Percentiles rank a stretch among this genome's conserved stretches.
phyloP scores from a whole-genome alignment of 352 stramenopile genomes.

The Globisporangium cederbergense region DNA sequence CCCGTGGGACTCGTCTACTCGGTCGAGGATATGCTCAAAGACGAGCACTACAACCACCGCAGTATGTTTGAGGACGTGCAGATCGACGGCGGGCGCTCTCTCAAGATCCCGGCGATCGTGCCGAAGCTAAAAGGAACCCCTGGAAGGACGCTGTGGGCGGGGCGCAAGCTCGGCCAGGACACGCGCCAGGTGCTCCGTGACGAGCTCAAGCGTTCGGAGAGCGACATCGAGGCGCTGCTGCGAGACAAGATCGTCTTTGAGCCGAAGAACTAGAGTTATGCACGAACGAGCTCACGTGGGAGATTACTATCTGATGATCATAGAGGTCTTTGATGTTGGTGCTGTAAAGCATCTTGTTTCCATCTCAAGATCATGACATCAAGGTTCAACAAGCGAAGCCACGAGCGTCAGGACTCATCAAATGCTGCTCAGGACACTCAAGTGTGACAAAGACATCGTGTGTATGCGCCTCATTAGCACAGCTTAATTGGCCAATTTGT shows the following conservation, averaged over 20 bases:
- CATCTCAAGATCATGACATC: no score
- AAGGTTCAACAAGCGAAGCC: no score
- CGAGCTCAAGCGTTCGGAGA: conserved; percentile 48
- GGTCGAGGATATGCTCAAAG: conserved; percentile 72
- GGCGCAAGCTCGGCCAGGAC: conserved; percentile 66
- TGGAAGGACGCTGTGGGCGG: conserved; percentile 57
- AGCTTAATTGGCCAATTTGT: no score
- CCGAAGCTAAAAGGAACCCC: conserved; percentile 67
- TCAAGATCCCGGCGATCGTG: conserved; percentile 75
- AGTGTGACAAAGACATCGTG: no score
- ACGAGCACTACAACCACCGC: conserved; percentile 71
- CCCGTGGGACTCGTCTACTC: conserved; percentile 78
- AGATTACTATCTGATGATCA: neutral
- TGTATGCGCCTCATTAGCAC: no score
- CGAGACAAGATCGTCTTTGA: conserved; percentile 70
- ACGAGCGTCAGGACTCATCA: no score
- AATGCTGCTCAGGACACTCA: no score
- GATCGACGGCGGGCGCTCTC: conserved; percentile 35
- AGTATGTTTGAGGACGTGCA: conserved; percentile 73
- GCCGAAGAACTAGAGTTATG: conserved; percentile 12
- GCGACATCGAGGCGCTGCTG: conserved; percentile 55
- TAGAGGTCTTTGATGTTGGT: neutral
- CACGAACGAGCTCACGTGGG: neutral
- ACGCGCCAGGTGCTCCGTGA: conserved; percentile 56
- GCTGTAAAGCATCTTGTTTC: neutral